Evolutionary conservation across 2,329 filamentous ascomycete genomes (phyloP), one percentile per base, ranked within the genome.

Genomic region (Juglanconis juglandina): DNA sequence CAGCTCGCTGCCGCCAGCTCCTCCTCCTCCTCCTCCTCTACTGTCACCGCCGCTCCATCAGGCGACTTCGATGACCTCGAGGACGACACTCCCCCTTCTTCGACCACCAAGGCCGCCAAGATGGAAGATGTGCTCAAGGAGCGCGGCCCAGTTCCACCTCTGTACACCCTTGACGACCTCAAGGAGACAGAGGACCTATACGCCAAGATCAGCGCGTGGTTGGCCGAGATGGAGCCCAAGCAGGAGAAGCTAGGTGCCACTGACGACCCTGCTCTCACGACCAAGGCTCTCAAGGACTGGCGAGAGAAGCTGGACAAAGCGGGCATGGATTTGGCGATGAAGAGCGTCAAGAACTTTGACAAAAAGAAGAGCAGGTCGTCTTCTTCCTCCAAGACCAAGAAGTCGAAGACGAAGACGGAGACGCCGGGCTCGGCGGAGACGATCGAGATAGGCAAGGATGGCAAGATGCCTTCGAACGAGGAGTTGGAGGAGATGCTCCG

Each of bases 131-230:
- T 75, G 8, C 64, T 73, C 35, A 70, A 75, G 60, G 76, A 80
- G 57, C 73, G 75, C 55, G 83, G 84, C 0, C 82, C 85, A 17
- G 76, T 83, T 32, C 84, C 88, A 47, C 84, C 88, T 17, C 77
- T 89, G 42, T 96, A 96, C 76, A 88, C 82, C 0, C 76, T 85
- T 8, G 84, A 88, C 35, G 93, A 98, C 68, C 78, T 96, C 37
- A 79, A 82, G 47, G 77, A 81, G 52, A 78, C 95, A 32, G 82
- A 87, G 55, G 80, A 83, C 10, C 76, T 86, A 17, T 84, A 87
- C 68, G 82, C 85, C 34, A 81, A 84, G 13, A 85, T 87, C 17
- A 77, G 81, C 14, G 79, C 82, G 24, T 99, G 94, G 94, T 80
- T 99, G 24, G 83, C 87, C 37, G 83, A 89, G 65, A 88, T 90